Evolutionary conservation across 148 eudicot species (phyloP).

Genomic region (Talinum fruticosum): DNA sequence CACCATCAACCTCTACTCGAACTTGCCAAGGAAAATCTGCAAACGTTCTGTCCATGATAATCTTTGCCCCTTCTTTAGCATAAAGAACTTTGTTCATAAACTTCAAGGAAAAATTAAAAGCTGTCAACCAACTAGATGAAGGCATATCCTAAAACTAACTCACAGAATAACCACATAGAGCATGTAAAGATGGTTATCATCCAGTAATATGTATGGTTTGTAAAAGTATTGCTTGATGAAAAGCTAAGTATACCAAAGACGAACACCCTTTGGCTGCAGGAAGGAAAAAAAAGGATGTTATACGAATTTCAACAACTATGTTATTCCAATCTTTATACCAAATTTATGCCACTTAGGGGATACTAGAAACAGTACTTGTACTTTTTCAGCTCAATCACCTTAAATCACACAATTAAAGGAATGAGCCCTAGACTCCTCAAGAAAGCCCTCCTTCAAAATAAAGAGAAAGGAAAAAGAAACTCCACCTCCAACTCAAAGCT

Average conservation of each 20-base stretch:
- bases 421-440: not conserved
- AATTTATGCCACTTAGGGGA: not conserved
- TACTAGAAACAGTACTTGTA: not conserved
- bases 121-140: constrained; percentile 1
- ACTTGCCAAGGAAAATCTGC: constrained; percentile 95
- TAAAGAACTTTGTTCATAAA: constrained; percentile 99
- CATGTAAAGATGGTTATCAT: too few species aligned
- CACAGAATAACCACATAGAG: not conserved
- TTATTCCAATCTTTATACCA: not conserved
- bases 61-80: constrained; percentile 96
- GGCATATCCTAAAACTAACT: not conserved
- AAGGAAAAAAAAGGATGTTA: not conserved
- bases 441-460: not conserved
- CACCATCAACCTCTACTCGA: constrained; percentile 91
- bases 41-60: constrained; percentile 92
- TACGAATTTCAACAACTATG: not conserved
- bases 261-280: not conserved
- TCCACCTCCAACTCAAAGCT: not conserved
- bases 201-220: not conserved
- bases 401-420: not conserved
- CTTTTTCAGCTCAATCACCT: not conserved
- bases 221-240: not conserved
- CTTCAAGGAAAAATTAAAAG: constrained; percentile 45
- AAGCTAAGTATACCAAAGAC: not conserved
- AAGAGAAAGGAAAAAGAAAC: not conserved